A percentile compares a stretch with the other conserved stretches of the same genome.
phyloP scores from a whole-genome alignment of 75 land plant genomes.

The Selaginella tamariscina region DNA sequence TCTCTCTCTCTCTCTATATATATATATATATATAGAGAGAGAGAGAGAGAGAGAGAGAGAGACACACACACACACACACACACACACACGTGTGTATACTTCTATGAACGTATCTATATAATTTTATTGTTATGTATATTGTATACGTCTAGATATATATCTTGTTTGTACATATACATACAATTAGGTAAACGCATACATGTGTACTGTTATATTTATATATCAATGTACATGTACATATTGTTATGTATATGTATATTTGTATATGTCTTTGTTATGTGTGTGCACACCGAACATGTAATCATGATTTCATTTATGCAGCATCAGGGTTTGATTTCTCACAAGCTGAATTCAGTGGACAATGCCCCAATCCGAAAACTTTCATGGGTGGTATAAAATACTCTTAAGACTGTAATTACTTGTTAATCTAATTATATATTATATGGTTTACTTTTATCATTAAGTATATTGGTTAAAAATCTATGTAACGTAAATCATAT shows the following conservation, averaged over 20 bases:
- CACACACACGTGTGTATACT: not conserved
- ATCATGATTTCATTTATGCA: constrained; percentile 27
- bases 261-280: too few relatives aligned
- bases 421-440: too few relatives aligned
- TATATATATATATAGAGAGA: too few relatives aligned
- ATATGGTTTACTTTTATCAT: too few relatives aligned
- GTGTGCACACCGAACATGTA: too few relatives aligned
- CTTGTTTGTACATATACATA: not conserved
- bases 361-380: constrained; percentile 80
- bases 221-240: not conserved
- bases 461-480: too few relatives aligned
- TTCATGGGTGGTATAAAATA: constrained; percentile 81
- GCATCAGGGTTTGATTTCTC: constrained; percentile 98
- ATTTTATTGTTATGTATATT: not conserved
- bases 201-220: not conserved
- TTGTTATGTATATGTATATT: not conserved
- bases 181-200: not conserved
- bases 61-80: not conserved
- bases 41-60: not conserved
- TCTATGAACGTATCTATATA: too few relatives aligned
- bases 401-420: too few relatives aligned
- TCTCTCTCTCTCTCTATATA: too few relatives aligned
- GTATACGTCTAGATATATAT: not conserved
- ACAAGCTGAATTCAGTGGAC: constrained; percentile 77
- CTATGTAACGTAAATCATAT: too few relatives aligned